These are phyloP conservation scores for Puccinellia tenuiflora DNA, from an alignment of 176 grass and related monocot genomes.

Conservation along the genomic window DNA sequence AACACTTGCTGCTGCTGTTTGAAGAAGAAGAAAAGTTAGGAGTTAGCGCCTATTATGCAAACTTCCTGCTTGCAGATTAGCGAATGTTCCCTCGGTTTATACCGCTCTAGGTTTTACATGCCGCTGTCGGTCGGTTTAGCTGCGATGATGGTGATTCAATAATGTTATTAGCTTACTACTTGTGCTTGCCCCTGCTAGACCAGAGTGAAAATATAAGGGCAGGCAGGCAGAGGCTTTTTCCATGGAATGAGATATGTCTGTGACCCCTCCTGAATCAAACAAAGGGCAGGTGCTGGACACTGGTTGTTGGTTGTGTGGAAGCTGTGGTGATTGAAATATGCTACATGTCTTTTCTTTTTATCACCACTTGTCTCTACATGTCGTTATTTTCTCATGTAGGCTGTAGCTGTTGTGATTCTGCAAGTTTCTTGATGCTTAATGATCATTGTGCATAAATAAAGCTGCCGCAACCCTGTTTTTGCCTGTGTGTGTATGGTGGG, in stretches of 20 bases:
- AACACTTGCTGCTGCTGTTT: constrained; percentile 15
- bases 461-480: not conserved
- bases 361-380: not conserved
- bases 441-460: not conserved
- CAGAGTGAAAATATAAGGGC: not conserved
- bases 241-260: not conserved
- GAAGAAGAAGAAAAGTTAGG: constrained; percentile 25
- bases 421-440: not conserved
- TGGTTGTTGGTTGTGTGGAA: not conserved
- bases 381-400: not conserved
- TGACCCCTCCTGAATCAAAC: not conserved
- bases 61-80: constrained; percentile 27
- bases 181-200: not conserved
- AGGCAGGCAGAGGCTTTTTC: not conserved
- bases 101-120: not conserved
- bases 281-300: not conserved
- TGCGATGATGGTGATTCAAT: not conserved
- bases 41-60: constrained; percentile 27
- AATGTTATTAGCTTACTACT: not conserved
- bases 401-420: not conserved
- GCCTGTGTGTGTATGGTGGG: no score
- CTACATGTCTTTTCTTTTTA: not conserved
- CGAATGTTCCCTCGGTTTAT: not conserved
- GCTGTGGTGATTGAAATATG: not conserved
- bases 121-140: not conserved